phyloP scores from a whole-genome alignment of 1,284 basidiomycete species.

The Boletus albobrunnescens region DNA sequence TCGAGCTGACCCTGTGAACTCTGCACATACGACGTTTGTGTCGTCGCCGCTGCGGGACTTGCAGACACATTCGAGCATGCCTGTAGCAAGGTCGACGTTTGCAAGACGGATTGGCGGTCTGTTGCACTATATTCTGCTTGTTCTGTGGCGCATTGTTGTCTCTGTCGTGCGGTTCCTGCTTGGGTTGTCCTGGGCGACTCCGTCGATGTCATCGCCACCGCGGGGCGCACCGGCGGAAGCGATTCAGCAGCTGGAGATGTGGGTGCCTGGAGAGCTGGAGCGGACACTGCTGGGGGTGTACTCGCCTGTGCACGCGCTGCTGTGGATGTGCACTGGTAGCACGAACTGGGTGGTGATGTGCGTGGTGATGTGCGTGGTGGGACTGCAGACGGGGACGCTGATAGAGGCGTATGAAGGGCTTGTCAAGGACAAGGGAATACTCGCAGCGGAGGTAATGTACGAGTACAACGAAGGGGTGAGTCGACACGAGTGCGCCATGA shows the following conservation, averaged over 20 bases:
- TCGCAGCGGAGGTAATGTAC: conserved; percentile 78
- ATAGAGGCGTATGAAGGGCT: conserved; percentile 49
- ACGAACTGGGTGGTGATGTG: conserved; percentile 73
- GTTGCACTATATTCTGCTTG: conserved; percentile 21
- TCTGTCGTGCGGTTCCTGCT: conserved; percentile 64
- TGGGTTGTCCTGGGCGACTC: conserved; percentile 51
- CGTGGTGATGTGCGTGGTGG: conserved; percentile 59
- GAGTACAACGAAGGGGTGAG: conserved; percentile 79
- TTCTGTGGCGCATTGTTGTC: conserved; percentile 47
- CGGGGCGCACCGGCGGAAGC: conserved; percentile 41
- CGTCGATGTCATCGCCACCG: conserved; percentile 39
- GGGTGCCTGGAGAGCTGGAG: conserved; percentile 73
- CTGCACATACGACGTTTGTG: conserved; percentile 66
- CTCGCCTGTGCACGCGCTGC: conserved; percentile 67
- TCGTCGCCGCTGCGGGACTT: conserved; percentile 42
- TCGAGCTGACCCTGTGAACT: conserved; percentile 56
- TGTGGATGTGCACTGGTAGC: conserved; percentile 67
- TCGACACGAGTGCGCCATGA: not conserved
- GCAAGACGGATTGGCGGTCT: conserved; percentile 23
- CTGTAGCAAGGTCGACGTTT: conserved; percentile 34
- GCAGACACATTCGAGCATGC: conserved; percentile 35
- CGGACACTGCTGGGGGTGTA: conserved; percentile 67
- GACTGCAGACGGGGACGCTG: conserved; percentile 51
- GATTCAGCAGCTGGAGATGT: conserved; percentile 71
- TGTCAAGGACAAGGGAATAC: conserved; percentile 71